Percentiles rank a stretch among this genome's conserved stretches.
phyloP scores from a whole-genome alignment of 768 basidiomycete species.

The Lentinula sp. region DNA sequence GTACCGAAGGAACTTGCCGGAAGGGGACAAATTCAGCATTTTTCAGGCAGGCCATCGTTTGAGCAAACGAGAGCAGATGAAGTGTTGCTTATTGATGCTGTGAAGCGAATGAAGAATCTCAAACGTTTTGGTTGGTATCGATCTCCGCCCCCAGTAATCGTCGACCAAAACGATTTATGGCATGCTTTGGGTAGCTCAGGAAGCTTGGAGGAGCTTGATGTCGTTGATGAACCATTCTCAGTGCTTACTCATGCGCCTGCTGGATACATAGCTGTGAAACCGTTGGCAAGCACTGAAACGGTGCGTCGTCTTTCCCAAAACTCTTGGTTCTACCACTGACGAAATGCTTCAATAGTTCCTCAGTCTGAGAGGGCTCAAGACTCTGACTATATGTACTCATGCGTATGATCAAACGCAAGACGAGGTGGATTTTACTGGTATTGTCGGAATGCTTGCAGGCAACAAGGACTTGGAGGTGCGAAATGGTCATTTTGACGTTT shows the following conservation, averaged over 20 bases:
- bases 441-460: not conserved
- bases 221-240: not conserved
- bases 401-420: not conserved
- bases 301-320: not conserved
- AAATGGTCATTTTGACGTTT: not conserved
- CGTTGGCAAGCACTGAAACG: not conserved
- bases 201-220: not conserved
- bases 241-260: not conserved
- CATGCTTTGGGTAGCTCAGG: not conserved
- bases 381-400: not conserved
- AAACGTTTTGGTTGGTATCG: not conserved
- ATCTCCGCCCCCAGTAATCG: not conserved
- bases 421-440: not conserved
- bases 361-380: not conserved
- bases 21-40: not conserved
- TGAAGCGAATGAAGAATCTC: not conserved
- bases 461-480: not conserved
- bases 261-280: not conserved
- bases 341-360: not conserved
- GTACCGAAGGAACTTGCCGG: not conserved
- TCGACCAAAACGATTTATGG: not conserved
- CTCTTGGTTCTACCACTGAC: not conserved
- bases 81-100: not conserved
- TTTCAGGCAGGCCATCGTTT: not conserved
- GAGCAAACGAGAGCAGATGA: not conserved